Evolutionary conservation across 805 yeast genomes (phyloP), one percentile per base, ranked within the genome.

Genomic region (Ogataea siamensis): DNA sequence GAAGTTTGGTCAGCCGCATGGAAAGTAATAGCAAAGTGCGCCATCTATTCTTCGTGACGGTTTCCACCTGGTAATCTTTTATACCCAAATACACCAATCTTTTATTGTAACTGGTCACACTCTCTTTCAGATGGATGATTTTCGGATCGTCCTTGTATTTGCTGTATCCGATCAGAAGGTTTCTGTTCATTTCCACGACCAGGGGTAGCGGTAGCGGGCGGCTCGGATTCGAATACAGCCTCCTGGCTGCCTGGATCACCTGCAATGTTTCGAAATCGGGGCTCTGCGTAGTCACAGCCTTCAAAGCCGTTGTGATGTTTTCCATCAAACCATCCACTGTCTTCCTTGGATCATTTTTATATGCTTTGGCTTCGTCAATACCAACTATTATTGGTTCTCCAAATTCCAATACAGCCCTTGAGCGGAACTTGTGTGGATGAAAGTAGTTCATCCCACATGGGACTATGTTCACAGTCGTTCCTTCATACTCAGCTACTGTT

Each of bases 401-500:
- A 63, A 88, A 91, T 60, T 91, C 99, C 35, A 91, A 71, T 13
- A 91, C 97, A 2, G 96, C 97, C 53, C 99, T 74, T 3, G 96
- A 87, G 59, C 99, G 74, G 65, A 93, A 91, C 58, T 86, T 88
- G 65, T 91, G 94, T 5, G 96, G 89, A 57, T 87, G 95, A 73
- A 91, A 91, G 64, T 91, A 91, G 63, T 91, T 91, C 87, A 93
- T 79, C 13, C 99, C 99, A 58, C 96, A 87, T 4, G 98, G 98
- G 16, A 91, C 94, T 49, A 91, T 85, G 44, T 77, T 78, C 3
- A 91, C 88, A 39, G 80, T 78, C 26, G 80, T 76, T 28, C 76
- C 75, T 0, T 89, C 84, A 27, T 57, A 55, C 48, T 79, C 73
- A 7, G 80, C 82, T 68, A 86, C 76, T 9, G 98, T 87, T 4